Base-by-base conservation (phyloP, 306 rosid species). In the Quercus glauca region DNA sequence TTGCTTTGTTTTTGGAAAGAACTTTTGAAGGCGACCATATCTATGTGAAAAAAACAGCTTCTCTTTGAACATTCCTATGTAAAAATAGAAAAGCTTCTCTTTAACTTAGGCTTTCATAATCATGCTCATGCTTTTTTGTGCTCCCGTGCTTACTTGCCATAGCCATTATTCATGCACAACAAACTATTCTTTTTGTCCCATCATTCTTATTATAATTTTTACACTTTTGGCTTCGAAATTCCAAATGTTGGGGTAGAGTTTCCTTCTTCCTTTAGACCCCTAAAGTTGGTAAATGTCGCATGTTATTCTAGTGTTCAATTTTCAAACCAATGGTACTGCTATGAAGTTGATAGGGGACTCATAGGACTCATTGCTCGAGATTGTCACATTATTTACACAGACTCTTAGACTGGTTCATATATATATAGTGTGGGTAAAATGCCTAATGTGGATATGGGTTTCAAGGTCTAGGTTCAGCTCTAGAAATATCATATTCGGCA, bases 81-180 rank as follows among this genome's bases (percentile, higher is more conserved):
- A 33, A 52, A 73, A 10, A 55, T 19, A 33, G 25, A 67, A 43
- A 78, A 58, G 37, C 70, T 23, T 12, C 18, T 65, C 57, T 51
- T 69, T 28, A 75, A n/a, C 80, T 77, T 71, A 37, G 78, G 77
- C 77, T 78, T 78, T 82, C 68, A 76, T 71, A 74, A 75, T 74
- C 78, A 69, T 81, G 88, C 81, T 55, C 49, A 33, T 33, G 21
- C 51, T 88, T 80, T 73, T 73, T 59, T 72, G 78, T 72, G 78
- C 88, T 80, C 87, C 86, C 87, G 87, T 90, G 94, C 92, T 73
- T 82, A 85, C 79, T 63, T 65, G 53, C 81, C 78, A 45, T 55
- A 56, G 29, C 71, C 73, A 80, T 78, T 79, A 82, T 84, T 82
- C 64, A 64, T 77, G 79, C 86, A 69, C 74, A 75, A 69, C 75